Base-by-base conservation (phyloP, 345 rosid species). In the Camelina sativa region DNA sequence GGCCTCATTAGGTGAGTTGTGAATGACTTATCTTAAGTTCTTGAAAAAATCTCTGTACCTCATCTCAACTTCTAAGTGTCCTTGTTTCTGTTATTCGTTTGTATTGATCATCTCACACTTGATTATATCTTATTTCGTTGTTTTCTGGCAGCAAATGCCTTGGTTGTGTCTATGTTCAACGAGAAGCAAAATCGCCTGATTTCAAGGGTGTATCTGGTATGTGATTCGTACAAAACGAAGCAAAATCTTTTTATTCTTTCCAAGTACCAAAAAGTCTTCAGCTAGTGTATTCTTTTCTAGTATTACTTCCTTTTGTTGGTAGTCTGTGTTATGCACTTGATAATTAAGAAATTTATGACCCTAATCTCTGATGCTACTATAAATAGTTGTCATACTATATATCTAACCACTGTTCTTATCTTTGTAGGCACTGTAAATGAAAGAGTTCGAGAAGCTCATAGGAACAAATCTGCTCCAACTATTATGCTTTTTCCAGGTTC, bases 401-500 rank as follows among this genome's bases (percentile, higher is more conserved):
- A 17, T 48, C 10, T 56, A 58, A 50, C 10, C 10, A 3, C 11
- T 65, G 48, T 58, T 56, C 48, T 58, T 37, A 52, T 73, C 44
- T 62, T 74, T 84, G 78, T 82, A 95, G 99, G 89, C 83, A 85
- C 90, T 69, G 96, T 95, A 73, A 88, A 86, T 62, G 92, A 92
- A 69, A 90, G 99, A 87, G 89, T 92, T 79, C 67, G 66, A 75
- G 94, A 92, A 83, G 98, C 97, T 71, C 89, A 90, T 74, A 84
- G 56, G 80, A 81, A 84, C 78, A 74, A 73, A 56, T 80, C 85
- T 65, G 97, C 97, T 80, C 98, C 99, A 41, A 80, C 86, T 73
- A 92, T 90, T 83, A 85, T 92, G 97, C 96, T 95, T 61, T 95
- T 90, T 83, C 99, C 99, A 67, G 99, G 99, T 90, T 73, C 77